Evolutionary conservation across 305 asterid species (phyloP).

Genomic region (Euphrasia arctica): DNA sequence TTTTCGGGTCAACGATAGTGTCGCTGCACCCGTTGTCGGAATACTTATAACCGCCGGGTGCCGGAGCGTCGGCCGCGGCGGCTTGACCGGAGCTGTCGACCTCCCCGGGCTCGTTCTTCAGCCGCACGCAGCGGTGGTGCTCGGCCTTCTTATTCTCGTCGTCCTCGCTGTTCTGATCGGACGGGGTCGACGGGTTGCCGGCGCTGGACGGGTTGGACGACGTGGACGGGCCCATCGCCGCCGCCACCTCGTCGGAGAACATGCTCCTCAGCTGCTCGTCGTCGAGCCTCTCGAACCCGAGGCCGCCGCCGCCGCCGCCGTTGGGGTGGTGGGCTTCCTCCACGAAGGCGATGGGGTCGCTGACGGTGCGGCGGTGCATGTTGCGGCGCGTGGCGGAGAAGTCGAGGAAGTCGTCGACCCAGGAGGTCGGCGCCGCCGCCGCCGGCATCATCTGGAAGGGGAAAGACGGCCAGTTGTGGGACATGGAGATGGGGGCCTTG

Average conservation of each 20-base stretch:
- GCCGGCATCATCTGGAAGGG: constrained; percentile 52
- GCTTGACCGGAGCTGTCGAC: constrained; percentile 35
- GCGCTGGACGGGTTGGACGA: constrained; percentile 44
- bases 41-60: constrained; percentile 21
- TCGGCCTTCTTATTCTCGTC: constrained; percentile 26
- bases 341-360: constrained; percentile 73
- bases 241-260: constrained; percentile 60
- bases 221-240: constrained; percentile 34
- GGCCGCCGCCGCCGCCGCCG: not conserved
- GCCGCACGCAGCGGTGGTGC: constrained; percentile 30
- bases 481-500: constrained; percentile 53
- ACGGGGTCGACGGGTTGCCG: constrained; percentile 57
- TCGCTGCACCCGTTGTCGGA: constrained; percentile 31
- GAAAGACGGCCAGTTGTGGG: constrained; percentile 63
- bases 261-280: constrained; percentile 72
- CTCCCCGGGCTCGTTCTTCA: constrained; percentile 63
- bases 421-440: constrained; percentile 30
- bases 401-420: constrained; percentile 88
- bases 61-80: constrained; percentile 17
- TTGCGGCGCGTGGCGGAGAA: constrained; percentile 66
- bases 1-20: constrained; percentile 61
- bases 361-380: constrained; percentile 69
- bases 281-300: constrained; percentile 59
- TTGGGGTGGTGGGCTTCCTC: constrained; percentile 29
- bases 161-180: constrained; percentile 60